Conservation (phyloP, 2,329 filamentous ascomycete genomes). For the Fusarium buharicum region DNA sequence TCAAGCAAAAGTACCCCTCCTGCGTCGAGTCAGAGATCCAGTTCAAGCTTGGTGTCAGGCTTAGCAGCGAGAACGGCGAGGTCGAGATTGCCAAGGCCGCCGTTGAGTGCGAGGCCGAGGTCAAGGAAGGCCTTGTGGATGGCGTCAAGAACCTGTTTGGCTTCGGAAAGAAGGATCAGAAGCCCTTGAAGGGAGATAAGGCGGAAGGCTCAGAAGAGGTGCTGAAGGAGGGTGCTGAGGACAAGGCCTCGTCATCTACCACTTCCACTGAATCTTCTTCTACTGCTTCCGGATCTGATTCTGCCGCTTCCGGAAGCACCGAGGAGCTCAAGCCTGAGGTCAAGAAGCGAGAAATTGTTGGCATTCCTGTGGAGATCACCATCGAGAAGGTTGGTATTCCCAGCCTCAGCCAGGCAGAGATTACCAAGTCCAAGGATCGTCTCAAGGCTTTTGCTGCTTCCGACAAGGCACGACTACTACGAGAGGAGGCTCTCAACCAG, state of each 20-base stretch:
- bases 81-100: constrained; percentile 80
- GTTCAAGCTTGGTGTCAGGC: constrained; percentile 80
- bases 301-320: constrained; percentile 59
- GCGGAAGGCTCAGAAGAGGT: constrained; percentile 52
- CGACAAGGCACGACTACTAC: constrained; percentile 77
- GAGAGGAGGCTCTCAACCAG: constrained; percentile 90
- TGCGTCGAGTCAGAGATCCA: constrained; percentile 81
- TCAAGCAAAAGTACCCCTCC: constrained; percentile 78
- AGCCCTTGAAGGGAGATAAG: constrained; percentile 68
- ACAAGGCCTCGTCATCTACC: constrained; percentile 44
- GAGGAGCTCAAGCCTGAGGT: constrained; percentile 61
- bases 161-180: constrained; percentile 86
- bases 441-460: constrained; percentile 87
- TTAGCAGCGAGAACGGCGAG: constrained; percentile 78
- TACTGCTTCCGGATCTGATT: constrained; percentile 48
- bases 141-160: constrained; percentile 97
- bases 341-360: constrained; percentile 69
- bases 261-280: constrained; percentile 43
- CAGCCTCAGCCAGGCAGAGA: constrained; percentile 59
- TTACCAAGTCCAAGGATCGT: constrained; percentile 70
- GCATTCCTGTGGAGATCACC: constrained; percentile 62
- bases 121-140: constrained; percentile 86
- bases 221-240: constrained; percentile 54
- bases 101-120: constrained; percentile 86
- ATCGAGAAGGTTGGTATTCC: constrained; percentile 63